Evolutionary conservation across 2,329 filamentous ascomycete species (phyloP).

Genomic region (Septoria linicola): DNA sequence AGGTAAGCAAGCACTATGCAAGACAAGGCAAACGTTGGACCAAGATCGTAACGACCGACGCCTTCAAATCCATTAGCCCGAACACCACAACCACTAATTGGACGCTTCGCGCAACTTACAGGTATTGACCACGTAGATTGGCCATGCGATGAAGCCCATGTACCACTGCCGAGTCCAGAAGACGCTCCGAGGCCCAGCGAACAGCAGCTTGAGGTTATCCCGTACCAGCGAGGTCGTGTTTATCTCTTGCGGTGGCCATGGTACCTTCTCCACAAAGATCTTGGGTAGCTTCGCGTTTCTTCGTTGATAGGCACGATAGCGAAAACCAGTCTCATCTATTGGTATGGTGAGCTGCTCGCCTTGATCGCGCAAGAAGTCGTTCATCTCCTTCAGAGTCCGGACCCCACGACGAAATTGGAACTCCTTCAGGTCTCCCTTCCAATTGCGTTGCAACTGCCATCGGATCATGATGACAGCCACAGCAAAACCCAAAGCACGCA

Average conservation of each 20-base stretch:
- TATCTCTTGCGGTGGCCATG: no score
- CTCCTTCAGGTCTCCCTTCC: not conserved
- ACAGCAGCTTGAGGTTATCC: conserved; percentile 22
- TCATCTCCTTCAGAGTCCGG: not conserved
- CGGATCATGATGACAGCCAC: no score
- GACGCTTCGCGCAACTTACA: no score
- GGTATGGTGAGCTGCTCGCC: not conserved
- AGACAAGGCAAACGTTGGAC: not conserved
- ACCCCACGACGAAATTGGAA: no score
- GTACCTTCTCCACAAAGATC: no score
- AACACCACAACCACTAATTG: no score
- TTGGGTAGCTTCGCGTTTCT: no score
- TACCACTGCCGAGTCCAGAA: conserved; percentile 28
- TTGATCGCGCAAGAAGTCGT: not conserved
- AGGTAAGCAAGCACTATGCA: conserved; percentile 22
- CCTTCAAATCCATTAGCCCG: no score
- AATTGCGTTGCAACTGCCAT: not conserved
- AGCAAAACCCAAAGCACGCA: no score
- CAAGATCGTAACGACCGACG: no score
- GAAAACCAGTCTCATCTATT: not conserved
- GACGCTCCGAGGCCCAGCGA: conserved; percentile 9
- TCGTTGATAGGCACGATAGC: no score
- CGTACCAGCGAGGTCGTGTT: no score
- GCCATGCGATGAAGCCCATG: conserved; percentile 22
- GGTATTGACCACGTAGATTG: conserved; percentile 20